Percentiles rank a stretch among this genome's conserved stretches.
phyloP scores from a whole-genome alignment of 2,329 filamentous ascomycete genomes.

The Albifimbria verrucaria region DNA sequence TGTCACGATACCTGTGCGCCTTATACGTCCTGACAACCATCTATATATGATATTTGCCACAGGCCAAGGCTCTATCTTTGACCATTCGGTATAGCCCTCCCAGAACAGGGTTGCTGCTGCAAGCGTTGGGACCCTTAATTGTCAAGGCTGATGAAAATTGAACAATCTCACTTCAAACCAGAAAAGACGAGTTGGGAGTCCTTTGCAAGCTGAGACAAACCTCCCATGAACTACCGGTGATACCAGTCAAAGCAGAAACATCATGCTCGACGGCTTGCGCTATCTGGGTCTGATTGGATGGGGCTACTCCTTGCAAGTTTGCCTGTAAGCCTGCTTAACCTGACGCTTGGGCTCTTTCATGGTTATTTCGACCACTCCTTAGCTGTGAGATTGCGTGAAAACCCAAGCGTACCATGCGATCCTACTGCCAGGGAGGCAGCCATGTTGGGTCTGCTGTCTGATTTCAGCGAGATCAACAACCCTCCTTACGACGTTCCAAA shows the following conservation, averaged over 20 bases:
- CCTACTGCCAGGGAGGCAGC: not conserved
- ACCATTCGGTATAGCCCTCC: too few relatives aligned
- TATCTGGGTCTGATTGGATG: not conserved
- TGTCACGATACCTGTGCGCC: too few relatives aligned
- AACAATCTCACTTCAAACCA: too few relatives aligned
- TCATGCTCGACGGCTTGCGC: not conserved
- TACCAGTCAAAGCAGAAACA: not conserved
- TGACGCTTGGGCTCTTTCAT: not conserved
- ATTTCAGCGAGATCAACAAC: not conserved
- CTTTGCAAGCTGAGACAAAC: too few relatives aligned
- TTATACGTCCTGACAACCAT: too few relatives aligned
- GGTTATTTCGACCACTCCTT: not conserved
- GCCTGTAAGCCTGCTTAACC: not conserved
- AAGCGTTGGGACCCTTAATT: too few relatives aligned
- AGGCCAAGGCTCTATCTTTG: too few relatives aligned
- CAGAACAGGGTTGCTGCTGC: too few relatives aligned
- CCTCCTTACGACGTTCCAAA: not conserved
- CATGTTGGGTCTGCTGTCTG: not conserved
- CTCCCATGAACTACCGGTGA: not conserved
- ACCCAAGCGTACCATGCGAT: not conserved
- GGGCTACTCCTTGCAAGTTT: not conserved
- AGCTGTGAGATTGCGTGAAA: not conserved
- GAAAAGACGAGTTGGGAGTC: too few relatives aligned
- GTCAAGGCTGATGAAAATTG: too few relatives aligned
- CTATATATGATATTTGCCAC: too few relatives aligned